These are phyloP conservation scores for Sambucus nigra DNA, from an alignment of 129 eudicot genomes.

Conservation along the genomic window DNA sequence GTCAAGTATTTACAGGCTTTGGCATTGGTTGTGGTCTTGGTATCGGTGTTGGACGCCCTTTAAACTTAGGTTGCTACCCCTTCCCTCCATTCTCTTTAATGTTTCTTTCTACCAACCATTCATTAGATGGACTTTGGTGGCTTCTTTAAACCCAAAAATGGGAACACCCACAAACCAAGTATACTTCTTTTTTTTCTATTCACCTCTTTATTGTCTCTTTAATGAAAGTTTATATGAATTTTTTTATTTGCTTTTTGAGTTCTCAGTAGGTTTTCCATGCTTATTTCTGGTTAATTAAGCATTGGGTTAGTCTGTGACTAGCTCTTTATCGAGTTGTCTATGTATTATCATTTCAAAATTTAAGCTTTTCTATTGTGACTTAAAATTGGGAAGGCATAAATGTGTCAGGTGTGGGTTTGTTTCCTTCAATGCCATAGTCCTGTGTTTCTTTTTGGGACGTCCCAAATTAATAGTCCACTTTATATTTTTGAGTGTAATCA, in stretches of 20 bases:
- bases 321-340: neutral
- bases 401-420: too few relatives aligned
- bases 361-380: too few relatives aligned
- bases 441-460: too few relatives aligned
- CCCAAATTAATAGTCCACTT: too few relatives aligned
- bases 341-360: too few relatives aligned
- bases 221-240: neutral
- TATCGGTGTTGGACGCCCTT: slow-evolving; percentile 71
- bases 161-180: slow-evolving; percentile 25
- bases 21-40: slow-evolving; percentile 97
- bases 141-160: slow-evolving; percentile 24
- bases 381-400: too few relatives aligned
- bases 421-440: too few relatives aligned
- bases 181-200: neutral
- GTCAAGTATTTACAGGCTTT: slow-evolving; percentile 85
- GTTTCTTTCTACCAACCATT: neutral
- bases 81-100: neutral
- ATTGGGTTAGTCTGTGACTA: neutral
- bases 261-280: neutral
- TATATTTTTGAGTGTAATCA: too few relatives aligned
- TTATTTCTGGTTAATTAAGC: too few relatives aligned
- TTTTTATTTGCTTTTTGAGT: neutral
- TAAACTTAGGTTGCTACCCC: slow-evolving; percentile 37
- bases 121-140: slow-evolving; percentile 31
- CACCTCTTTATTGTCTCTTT: too few relatives aligned